Evolutionary conservation across 495 filamentous ascomycete genomes (phyloP).

Genomic region (Annulohypoxylon maeteangense): DNA sequence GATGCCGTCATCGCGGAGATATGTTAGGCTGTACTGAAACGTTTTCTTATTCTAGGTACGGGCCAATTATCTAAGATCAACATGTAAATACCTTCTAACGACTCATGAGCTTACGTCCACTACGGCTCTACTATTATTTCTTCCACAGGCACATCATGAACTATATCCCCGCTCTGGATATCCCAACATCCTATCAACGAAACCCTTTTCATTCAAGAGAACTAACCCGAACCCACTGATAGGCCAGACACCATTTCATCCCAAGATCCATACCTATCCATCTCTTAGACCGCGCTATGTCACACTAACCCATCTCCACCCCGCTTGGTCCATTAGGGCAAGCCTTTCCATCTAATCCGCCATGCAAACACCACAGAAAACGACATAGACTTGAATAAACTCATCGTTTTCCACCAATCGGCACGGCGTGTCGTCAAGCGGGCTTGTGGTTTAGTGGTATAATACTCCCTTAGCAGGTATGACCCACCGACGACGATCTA

Average conservation of each 20-base stretch:
- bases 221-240: background rate
- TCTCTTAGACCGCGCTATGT: background rate
- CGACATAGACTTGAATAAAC: background rate
- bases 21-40: background rate
- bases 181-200: background rate
- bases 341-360: background rate
- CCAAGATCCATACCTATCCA: background rate
- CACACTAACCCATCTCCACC: background rate
- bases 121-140: background rate
- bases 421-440: too few species aligned
- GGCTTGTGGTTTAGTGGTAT: slow-evolving; percentile 45
- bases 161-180: background rate
- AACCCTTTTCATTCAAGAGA: background rate
- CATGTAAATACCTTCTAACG: background rate
- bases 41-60: background rate
- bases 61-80: background rate
- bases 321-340: background rate
- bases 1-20: background rate
- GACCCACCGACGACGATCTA: background rate
- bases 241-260: background rate
- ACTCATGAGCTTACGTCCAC: background rate
- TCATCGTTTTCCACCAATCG: background rate
- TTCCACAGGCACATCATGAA: background rate
- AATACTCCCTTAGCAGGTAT: slow-evolving; percentile 41
- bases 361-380: background rate